These are phyloP conservation scores for Acaromyces ingoldii DNA, from an alignment of 1,284 basidiomycete species.

Conservation along the genomic window DNA sequence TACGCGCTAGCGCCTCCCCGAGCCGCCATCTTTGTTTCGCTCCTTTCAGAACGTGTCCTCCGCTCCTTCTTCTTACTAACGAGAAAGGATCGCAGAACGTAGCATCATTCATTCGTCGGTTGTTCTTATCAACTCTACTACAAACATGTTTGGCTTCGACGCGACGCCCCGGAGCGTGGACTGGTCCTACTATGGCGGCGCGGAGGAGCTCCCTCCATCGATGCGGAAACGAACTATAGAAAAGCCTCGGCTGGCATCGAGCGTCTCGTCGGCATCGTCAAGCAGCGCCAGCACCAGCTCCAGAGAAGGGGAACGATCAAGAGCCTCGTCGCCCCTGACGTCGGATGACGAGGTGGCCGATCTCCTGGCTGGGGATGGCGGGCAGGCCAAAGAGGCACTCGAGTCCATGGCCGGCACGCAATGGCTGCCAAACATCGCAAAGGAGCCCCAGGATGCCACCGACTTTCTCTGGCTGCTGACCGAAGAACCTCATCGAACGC, in stretches of 20 bases:
- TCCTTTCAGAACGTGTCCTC: no score
- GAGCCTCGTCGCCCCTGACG: slow-evolving; percentile 1
- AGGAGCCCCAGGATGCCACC: slow-evolving; percentile 29
- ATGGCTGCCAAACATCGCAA: slow-evolving; percentile 44
- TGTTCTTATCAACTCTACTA: no score
- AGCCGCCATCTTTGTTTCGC: no score
- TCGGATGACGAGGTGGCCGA: neutral
- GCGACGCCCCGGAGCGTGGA: slow-evolving; percentile 33
- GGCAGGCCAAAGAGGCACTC: no score
- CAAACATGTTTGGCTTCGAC: slow-evolving; percentile 18
- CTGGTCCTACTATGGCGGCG: slow-evolving; percentile 49
- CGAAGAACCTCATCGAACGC: slow-evolving; percentile 87
- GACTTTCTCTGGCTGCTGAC: slow-evolving; percentile 83
- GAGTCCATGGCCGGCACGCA: slow-evolving; percentile 13
- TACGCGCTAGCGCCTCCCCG: no score
- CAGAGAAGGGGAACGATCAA: no score
- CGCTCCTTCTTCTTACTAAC: no score
- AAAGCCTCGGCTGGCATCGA: neutral
- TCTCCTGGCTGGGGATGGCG: no score
- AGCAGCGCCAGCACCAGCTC: slow-evolving; percentile 8
- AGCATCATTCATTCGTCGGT: no score
- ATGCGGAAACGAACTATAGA: slow-evolving; percentile 3
- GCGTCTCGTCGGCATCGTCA: slow-evolving; percentile 8
- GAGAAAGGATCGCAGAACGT: no score
- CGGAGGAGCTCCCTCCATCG: slow-evolving; percentile 24